These are phyloP conservation scores for Coffea canephora DNA, from an alignment of 257 asterid genomes.

Conservation along the genomic window DNA sequence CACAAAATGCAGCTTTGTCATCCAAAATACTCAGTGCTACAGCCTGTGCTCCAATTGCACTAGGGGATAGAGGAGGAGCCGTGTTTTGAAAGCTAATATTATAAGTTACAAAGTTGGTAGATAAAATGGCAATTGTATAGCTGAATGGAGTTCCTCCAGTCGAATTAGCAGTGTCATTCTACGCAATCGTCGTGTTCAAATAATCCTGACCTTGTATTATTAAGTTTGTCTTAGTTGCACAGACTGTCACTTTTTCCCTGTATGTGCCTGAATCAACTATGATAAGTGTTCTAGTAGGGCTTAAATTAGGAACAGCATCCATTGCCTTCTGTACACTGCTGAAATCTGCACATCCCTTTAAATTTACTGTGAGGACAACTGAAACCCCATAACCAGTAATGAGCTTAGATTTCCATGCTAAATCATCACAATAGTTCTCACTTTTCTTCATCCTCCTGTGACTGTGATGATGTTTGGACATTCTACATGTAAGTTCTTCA, in stretches of 20 bases:
- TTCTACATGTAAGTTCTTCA: slow-evolving; percentile 5
- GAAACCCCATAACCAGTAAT: slow-evolving; percentile 35
- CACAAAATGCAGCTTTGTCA: slow-evolving; percentile 72
- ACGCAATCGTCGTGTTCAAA: slow-evolving; percentile 52
- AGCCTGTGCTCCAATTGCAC: slow-evolving; percentile 65
- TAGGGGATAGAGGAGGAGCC: slow-evolving; percentile 76
- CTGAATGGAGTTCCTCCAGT: slow-evolving; percentile 64
- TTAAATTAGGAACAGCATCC: slow-evolving; percentile 57
- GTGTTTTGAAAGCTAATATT: slow-evolving; percentile 81
- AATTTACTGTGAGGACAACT: slow-evolving; percentile 54
- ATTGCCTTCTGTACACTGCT: slow-evolving; percentile 73
- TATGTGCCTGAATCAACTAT: slow-evolving; percentile 63
- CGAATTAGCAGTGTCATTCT: slow-evolving; percentile 90
- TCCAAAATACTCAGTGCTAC: slow-evolving; percentile 64
- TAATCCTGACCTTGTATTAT: slow-evolving; percentile 78
- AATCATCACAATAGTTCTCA: slow-evolving; percentile 30
- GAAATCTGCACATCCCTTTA: slow-evolving; percentile 69
- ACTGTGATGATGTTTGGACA: slow-evolving; percentile 25
- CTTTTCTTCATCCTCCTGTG: slow-evolving; percentile 25
- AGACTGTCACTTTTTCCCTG: slow-evolving; percentile 72
- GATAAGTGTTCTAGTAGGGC: slow-evolving; percentile 28
- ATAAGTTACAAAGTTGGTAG: slow-evolving; percentile 66
- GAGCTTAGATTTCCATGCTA: slow-evolving; percentile 55
- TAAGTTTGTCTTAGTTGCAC: slow-evolving; percentile 53
- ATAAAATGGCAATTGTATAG: slow-evolving; percentile 46